phyloP scores from a whole-genome alignment of 257 asterid genomes.

The Nicotiana knightiana region DNA sequence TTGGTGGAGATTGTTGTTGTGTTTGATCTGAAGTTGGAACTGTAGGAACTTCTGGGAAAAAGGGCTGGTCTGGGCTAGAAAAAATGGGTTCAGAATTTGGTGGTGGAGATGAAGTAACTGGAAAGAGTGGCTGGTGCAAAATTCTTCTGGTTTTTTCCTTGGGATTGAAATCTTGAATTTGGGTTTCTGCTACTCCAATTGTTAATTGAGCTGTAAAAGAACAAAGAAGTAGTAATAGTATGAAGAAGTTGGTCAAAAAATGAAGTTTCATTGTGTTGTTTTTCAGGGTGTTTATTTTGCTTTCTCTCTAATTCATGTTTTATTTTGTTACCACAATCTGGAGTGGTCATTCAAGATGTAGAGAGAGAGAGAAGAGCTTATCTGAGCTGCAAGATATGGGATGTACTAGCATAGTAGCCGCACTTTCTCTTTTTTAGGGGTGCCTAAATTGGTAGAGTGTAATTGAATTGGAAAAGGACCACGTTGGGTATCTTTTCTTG shows the following conservation, averaged over 20 bases:
- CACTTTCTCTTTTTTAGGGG: constrained; percentile 22
- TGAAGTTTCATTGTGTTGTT: constrained; percentile 18
- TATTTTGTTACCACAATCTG: not conserved
- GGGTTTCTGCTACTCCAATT: not conserved
- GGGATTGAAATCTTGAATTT: constrained; percentile 21
- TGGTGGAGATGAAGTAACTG: constrained; percentile 36
- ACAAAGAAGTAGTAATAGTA: constrained; percentile 13
- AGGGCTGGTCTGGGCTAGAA: constrained; percentile 72
- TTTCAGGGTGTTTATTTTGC: not conserved
- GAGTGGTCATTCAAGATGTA: not conserved
- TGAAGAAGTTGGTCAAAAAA: constrained; percentile 28
- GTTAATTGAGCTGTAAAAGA: not conserved
- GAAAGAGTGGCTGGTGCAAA: constrained; percentile 81
- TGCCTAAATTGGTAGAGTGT: no score
- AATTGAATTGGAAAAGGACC: constrained; percentile 14
- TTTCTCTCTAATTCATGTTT: not conserved
- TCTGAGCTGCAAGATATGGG: constrained; percentile 39
- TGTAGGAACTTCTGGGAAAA: constrained; percentile 82
- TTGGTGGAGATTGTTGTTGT: constrained; percentile 36
- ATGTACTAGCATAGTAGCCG: constrained; percentile 15
- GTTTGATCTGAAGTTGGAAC: constrained; percentile 39
- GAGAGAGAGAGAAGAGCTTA: constrained; percentile 46
- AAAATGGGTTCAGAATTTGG: constrained; percentile 31
- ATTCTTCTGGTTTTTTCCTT: constrained; percentile 43
- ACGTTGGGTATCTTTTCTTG: constrained; percentile 25